Evolutionary conservation across 1,284 basidiomycete species (phyloP), one percentile per base, ranked within the genome.

Genomic region (Lentinula novae-zelandiae): DNA sequence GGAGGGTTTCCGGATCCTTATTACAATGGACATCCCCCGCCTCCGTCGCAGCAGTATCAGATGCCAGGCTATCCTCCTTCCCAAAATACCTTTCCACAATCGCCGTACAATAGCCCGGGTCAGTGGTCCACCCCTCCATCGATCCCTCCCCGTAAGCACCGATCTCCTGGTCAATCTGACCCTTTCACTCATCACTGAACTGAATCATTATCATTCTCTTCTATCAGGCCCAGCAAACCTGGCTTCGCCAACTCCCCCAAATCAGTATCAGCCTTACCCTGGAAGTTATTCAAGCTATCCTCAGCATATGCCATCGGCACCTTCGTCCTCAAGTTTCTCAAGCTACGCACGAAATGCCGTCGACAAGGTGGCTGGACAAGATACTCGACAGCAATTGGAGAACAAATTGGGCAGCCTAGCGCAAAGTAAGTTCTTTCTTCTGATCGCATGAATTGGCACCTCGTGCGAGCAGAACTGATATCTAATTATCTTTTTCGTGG

Each of bases 341-440:
- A 72, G 70, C 15, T 71, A 71, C 62, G 75, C 76, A 20, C 62
- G 73, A 63, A 75, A 61, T 65, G 74, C 77, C 20, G 73, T 81
- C 48, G 78, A 79, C 67, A 78, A 73, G 64, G 67, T 80, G 51
- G 78, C 77, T 17, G 80, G 80, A 15, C 74, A 70, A 64, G 75
- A 75, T 62, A 77, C 75, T 36, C 70, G 76, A 60, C 70, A 73
- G 40, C 79, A 79, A 65, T 64, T 82, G 17, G 78, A 80, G 63
- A 71, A 67, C 51, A 63, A 68, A 53, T 68, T 76, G 10, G 73
- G 68, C 40, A 74, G 60, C 60, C 62, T 79, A 38, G 73, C 77
- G 38, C 75, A 77, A 48, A 72, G 78, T 81, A 62, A 68, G 77
- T 46, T 60, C 44, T 60, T 54, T 31, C 10, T 6, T 34, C 20